Percentiles rank a stretch among this genome's conserved stretches.
Conservation (phyloP, 106 monocot genomes). For the Apostasia ramifera region DNA sequence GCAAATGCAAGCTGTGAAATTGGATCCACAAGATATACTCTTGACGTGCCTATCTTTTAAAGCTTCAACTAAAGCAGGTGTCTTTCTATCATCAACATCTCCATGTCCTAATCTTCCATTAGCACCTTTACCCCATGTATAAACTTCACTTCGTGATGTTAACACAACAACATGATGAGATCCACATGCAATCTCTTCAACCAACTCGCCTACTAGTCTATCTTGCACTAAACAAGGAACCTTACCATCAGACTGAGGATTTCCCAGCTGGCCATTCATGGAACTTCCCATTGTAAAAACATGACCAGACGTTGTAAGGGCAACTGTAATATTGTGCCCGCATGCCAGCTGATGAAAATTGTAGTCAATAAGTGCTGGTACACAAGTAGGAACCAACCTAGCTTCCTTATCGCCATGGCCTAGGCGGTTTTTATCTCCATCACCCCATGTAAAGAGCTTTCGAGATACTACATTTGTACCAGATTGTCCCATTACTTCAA, state of each 20-base stretch:
- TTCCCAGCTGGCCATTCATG: slow-evolving; percentile 48
- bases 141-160: slow-evolving; percentile 60
- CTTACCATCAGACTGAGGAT: slow-evolving; percentile 50
- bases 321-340: slow-evolving; percentile 53
- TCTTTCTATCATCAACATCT: slow-evolving; percentile 41
- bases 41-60: slow-evolving; percentile 66
- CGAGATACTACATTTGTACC: slow-evolving; percentile 22
- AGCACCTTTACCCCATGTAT: slow-evolving; percentile 65
- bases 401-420: slow-evolving; percentile 65
- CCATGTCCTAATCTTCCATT: slow-evolving; percentile 71
- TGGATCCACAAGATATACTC: slow-evolving; percentile 66
- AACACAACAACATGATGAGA: slow-evolving; percentile 53
- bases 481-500: slow-evolving; percentile 39
- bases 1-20: slow-evolving; percentile 55
- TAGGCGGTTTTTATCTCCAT: slow-evolving; percentile 58
- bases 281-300: slow-evolving; percentile 67
- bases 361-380: slow-evolving; percentile 46
- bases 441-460: slow-evolving; percentile 75
- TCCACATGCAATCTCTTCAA: slow-evolving; percentile 68
- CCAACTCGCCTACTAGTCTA: slow-evolving; percentile 34
- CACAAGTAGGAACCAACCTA: slow-evolving; percentile 45
- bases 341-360: slow-evolving; percentile 60
- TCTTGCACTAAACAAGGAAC: slow-evolving; percentile 59
- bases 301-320: slow-evolving; percentile 45
- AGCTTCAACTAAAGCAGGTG: slow-evolving; percentile 55